Base-by-base conservation (phyloP, 208 protist species). In the Phytomonas francai region DNA sequence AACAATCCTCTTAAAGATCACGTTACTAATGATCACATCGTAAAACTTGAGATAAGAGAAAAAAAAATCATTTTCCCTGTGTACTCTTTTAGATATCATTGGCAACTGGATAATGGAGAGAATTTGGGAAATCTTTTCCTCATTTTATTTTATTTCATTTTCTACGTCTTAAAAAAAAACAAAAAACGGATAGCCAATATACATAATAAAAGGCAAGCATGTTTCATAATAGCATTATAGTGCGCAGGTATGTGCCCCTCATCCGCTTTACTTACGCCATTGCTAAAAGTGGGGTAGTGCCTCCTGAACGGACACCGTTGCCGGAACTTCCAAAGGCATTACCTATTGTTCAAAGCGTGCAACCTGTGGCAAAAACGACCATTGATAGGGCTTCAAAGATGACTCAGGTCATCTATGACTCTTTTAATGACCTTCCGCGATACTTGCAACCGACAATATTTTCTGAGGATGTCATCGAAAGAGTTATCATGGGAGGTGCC, bases 241-340 rank as follows among this genome's bases (percentile, higher is more conserved):
- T 65, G 29, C 5, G 2, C 28, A 76, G 72, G 9, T 84, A 76
- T 60, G 70, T 73, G 30, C 86, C 89, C 39, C 74, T 83, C 33
- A 94, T 94, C 45, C 76, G 78, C 16, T 94, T 94, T 70, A 85
- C 70, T 12, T 87, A 92, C 67, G 89, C 86, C 22, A 64, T 88
- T 49, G 74, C 79, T 36, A 94, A 91, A 74, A 78, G 61, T 56
- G 76, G 76, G n/a, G 71, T 30, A 49, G 34, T 56, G 51, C 36
- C 51, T 56, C 30, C 19, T 0, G 22, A 1, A 42, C n/a, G 31
- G 32, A 45, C 2, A 51, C 49, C n/a, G 67, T 27, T 2, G 31
- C 51, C 25, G 36, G 33, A 28, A 39, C 22, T 51, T 60, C 29
- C n/a, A 54, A 59, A 33, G 1, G 27, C 0, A 29, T 36, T 11